A percentile compares a stretch with the other conserved stretches of the same genome.
Conservation (phyloP, 1,139 yeast genomes). For the Scheffersomyces quercinus region DNA sequence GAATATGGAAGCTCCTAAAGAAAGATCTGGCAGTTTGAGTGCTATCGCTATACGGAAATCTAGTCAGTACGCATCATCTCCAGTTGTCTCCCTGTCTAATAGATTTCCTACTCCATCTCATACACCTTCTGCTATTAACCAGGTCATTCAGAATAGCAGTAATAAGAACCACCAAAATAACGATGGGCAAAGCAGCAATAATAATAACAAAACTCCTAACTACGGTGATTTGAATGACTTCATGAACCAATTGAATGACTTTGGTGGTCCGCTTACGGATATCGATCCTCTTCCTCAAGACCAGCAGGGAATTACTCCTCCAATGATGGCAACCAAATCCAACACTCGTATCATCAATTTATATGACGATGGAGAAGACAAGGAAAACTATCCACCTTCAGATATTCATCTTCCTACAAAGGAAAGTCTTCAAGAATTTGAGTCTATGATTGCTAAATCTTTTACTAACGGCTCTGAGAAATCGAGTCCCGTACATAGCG, state of each 20-base stretch:
- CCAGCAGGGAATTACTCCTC: slow-evolving; percentile 38
- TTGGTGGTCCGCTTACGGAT: slow-evolving; percentile 57
- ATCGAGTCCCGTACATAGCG: slow-evolving; percentile 31
- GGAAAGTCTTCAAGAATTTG: slow-evolving; percentile 34
- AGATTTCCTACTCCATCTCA: slow-evolving; percentile 45
- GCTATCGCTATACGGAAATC: slow-evolving; percentile 20
- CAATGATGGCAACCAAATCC: slow-evolving; percentile 50
- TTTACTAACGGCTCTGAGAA: slow-evolving; percentile 30
- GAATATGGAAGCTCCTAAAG: slow-evolving; percentile 6
- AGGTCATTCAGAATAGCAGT: slow-evolving; percentile 34
- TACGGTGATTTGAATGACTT: slow-evolving; percentile 47
- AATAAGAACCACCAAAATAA: slow-evolving; percentile 8
- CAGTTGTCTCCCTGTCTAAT: slow-evolving; percentile 21
- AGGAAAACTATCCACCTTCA: slow-evolving; percentile 45
- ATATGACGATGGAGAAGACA: slow-evolving; percentile 40
- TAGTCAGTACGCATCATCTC: slow-evolving; percentile 26
- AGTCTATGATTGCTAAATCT: slow-evolving; percentile 39
- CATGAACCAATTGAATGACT: slow-evolving; percentile 48
- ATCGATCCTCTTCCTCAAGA: slow-evolving; percentile 51
- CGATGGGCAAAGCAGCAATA: slow-evolving; percentile 9
- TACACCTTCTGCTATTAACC: slow-evolving; percentile 47
- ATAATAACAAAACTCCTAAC: slow-evolving; percentile 27
- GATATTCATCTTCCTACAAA: slow-evolving; percentile 15
- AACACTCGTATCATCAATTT: slow-evolving; percentile 48
- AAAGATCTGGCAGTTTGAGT: slow-evolving; percentile 14